Percentiles rank a stretch among this genome's conserved stretches.
These are phyloP conservation scores for Plasmodium berghei DNA, from an alignment of 169 alveolate species.

Conservation along the genomic window DNA sequence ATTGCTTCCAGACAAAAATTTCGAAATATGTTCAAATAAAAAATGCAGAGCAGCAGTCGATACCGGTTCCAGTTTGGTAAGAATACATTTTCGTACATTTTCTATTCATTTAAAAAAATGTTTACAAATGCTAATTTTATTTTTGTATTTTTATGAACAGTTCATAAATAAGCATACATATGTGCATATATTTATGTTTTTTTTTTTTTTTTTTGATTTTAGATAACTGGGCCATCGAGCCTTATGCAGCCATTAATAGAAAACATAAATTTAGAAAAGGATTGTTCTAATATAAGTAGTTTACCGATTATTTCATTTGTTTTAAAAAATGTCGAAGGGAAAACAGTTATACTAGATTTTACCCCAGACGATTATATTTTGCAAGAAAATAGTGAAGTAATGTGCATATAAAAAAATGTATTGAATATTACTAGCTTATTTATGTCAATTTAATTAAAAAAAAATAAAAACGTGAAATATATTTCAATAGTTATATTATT, in stretches of 20 bases:
- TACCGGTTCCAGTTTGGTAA: conserved; percentile 91
- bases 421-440: not conserved
- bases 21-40: conserved; percentile 79
- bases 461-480: no score
- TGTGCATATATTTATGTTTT: not conserved
- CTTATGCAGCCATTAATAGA: conserved; percentile 84
- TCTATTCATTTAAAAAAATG: no score
- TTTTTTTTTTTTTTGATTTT: conserved; percentile 11
- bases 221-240: conserved; percentile 90
- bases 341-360: conserved; percentile 79
- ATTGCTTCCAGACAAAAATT: conserved; percentile 82
- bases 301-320: conserved; percentile 87
- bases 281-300: conserved; percentile 84
- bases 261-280: conserved; percentile 81
- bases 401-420: not conserved
- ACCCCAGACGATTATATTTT: conserved; percentile 81
- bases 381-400: conserved; percentile 77
- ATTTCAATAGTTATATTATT: not conserved
- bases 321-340: conserved; percentile 80
- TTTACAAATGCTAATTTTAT: not conserved
- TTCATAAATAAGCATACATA: not conserved
- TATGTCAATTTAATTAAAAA: not conserved
- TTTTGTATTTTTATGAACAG: not conserved
- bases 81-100: not conserved
- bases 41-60: conserved; percentile 93